Evolutionary conservation across 2,329 filamentous ascomycete genomes (phyloP), one percentile per base, ranked within the genome.

Genomic region (Trichoderma koningiopsis): DNA sequence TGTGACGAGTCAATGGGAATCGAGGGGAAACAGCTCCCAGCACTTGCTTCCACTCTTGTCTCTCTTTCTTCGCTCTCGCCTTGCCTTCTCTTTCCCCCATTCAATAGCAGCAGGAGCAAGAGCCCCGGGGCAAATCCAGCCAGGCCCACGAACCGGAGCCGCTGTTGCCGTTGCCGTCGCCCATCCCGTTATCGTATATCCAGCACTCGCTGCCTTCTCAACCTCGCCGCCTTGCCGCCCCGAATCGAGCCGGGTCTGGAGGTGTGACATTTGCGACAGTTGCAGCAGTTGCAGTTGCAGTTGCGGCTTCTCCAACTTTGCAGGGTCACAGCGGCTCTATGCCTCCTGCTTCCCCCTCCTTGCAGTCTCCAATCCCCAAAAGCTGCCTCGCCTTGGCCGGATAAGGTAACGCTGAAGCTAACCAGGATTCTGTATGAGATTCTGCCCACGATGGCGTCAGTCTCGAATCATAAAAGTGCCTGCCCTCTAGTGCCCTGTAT

Each of bases 361-460:
- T 16, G 24, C 33, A 35, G 33, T 43, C 31, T 52, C 40, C 40
- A 33, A 5, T 37, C 11, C 22, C 63, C 55, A 67, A 52, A 52
- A 49, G 16, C n/a, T 47, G 63, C 63, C 43, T 58, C 37, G 31
- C 47, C 33, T 59, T 35, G 14, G 22, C 57, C 57, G 22, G 37
- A 43, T 37, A 55, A 52, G 43, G 55, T 24, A n/a, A 55, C 29
- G 22, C 27, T 22, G 55, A 31, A 52, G 33, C 49, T 43, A 56
- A 52, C 29, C 29, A 29, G 53, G 53, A 35, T 22, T 43, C 53
- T 55, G 11, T 33, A 19, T 43, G 31, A 31, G 7, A 31, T 52
- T 27, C 43, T 61, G 57, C 65, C 49, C 57, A 61, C 65, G 65
- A 61, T 68, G 65, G 65, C 65, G 65, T 68, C 65, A 68, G 56